Percentiles rank a stretch among this genome's conserved stretches.
These are phyloP conservation scores for Colletotrichum kahawae DNA, from an alignment of 2,329 filamentous ascomycete species.

Conservation along the genomic window DNA sequence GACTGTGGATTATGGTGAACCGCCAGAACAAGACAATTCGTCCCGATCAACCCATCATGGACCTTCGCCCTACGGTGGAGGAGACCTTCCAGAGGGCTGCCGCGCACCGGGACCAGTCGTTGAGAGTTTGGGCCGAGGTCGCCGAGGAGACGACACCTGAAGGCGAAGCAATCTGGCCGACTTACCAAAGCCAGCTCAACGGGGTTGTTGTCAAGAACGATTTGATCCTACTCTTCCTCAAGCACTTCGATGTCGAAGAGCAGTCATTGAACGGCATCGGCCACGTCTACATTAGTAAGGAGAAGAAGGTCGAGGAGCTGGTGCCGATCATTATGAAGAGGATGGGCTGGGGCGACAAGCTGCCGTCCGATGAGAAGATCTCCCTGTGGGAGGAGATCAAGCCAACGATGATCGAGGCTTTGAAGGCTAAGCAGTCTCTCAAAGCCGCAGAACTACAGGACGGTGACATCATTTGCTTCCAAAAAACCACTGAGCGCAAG, in stretches of 20 bases:
- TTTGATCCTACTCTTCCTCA: slow-evolving; percentile 84
- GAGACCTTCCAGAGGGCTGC: slow-evolving; percentile 63
- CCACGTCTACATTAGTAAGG: slow-evolving; percentile 85
- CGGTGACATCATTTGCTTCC: slow-evolving; percentile 96
- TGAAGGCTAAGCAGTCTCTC: slow-evolving; percentile 90
- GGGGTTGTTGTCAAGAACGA: slow-evolving; percentile 65
- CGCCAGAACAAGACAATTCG: slow-evolving; percentile 96
- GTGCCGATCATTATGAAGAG: slow-evolving; percentile 77
- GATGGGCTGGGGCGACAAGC: slow-evolving; percentile 86
- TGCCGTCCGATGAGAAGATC: slow-evolving; percentile 64
- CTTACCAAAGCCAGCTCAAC: slow-evolving; percentile 62
- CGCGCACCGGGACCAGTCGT: slow-evolving; percentile 69
- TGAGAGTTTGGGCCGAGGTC: slow-evolving; percentile 88
- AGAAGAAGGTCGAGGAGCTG: slow-evolving; percentile 87
- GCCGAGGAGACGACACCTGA: slow-evolving; percentile 69
- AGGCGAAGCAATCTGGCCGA: slow-evolving; percentile 76
- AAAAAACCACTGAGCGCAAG: slow-evolving; percentile 64
- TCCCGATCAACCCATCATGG: slow-evolving; percentile 85
- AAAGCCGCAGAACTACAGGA: slow-evolving; percentile 94
- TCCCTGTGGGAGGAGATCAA: slow-evolving; percentile 97
- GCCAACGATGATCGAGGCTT: slow-evolving; percentile 92
- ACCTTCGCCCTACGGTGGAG: slow-evolving; percentile 77
- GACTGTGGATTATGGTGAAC: slow-evolving; percentile 98
- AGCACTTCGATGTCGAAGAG: slow-evolving; percentile 82
- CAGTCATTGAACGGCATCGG: slow-evolving; percentile 80